These are phyloP conservation scores for Eucalyptus polybractea DNA, from an alignment of 345 rosid species.

Conservation along the genomic window DNA sequence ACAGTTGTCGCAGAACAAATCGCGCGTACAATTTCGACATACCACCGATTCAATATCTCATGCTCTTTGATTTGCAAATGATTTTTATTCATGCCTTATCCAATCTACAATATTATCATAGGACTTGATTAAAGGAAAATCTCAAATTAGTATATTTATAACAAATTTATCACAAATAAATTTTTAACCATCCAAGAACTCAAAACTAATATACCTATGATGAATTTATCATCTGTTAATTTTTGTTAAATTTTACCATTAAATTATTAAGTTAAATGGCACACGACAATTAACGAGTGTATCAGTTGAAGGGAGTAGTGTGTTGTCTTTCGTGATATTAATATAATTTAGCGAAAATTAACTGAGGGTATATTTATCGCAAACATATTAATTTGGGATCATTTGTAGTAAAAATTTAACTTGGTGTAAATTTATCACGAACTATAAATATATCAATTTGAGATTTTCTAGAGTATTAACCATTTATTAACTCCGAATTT, in stretches of 20 bases:
- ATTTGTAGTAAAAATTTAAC: accelerated
- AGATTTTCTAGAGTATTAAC: accelerated
- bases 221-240: accelerated
- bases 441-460: accelerated
- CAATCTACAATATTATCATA: background rate
- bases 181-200: accelerated
- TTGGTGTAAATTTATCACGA: accelerated
- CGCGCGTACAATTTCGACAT: background rate
- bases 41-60: background rate
- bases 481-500: background rate
- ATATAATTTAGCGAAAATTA: accelerated
- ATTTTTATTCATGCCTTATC: background rate
- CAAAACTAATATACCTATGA: accelerated
- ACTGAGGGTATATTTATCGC: accelerated
- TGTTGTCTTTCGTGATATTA: no score
- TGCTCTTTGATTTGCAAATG: background rate
- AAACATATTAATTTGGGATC: accelerated
- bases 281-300: accelerated
- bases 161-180: accelerated
- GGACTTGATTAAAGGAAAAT: background rate
- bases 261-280: accelerated
- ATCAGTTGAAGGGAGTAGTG: accelerated
- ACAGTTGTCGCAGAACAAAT: background rate
- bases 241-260: accelerated
- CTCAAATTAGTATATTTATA: accelerated